Percentiles rank a stretch among this genome's conserved stretches.
Conservation (phyloP, 2,329 filamentous ascomycete genomes). For the Hypomyces perniciosus region DNA sequence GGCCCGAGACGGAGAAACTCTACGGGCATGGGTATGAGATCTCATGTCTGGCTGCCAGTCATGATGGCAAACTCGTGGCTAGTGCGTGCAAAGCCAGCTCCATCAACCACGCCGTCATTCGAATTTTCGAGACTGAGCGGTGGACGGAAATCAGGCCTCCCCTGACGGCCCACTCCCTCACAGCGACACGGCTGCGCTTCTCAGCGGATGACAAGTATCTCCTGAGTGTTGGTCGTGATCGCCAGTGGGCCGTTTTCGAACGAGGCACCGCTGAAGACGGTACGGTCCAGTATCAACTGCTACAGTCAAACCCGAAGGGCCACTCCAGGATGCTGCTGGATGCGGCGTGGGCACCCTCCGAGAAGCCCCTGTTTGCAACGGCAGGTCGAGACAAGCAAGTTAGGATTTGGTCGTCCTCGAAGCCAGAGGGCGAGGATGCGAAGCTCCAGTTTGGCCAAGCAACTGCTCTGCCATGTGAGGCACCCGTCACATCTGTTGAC, state of each 20-base stretch:
- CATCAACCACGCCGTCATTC: slow-evolving; percentile 88
- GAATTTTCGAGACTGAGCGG: slow-evolving; percentile 76
- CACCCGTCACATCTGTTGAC: slow-evolving; percentile 66
- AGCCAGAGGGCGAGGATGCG: slow-evolving; percentile 23
- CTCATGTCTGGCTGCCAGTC: slow-evolving; percentile 72
- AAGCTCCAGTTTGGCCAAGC: slow-evolving; percentile 44
- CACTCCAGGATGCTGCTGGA: slow-evolving; percentile 91
- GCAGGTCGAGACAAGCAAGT: slow-evolving; percentile 85
- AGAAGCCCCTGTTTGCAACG: slow-evolving; percentile 64
- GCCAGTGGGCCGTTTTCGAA: slow-evolving; percentile 83
- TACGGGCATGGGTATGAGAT: slow-evolving; percentile 99
- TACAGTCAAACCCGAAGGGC: slow-evolving; percentile 69
- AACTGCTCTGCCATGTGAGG: slow-evolving; percentile 46
- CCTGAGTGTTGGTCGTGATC: slow-evolving; percentile 83
- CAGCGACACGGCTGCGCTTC: slow-evolving; percentile 77
- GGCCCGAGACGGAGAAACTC: slow-evolving; percentile 93
- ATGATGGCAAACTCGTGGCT: slow-evolving; percentile 70
- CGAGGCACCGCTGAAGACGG: slow-evolving; percentile 34
- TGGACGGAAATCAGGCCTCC: slow-evolving; percentile 87
- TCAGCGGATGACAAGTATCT: slow-evolving; percentile 67
- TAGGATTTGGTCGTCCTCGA: slow-evolving; percentile 55
- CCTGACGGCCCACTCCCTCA: slow-evolving; percentile 78
- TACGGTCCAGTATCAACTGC: slow-evolving; percentile 45
- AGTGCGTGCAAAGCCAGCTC: slow-evolving; percentile 92
- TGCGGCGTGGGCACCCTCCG: slow-evolving; percentile 69